A percentile compares a stretch with the other conserved stretches of the same genome.
Conservation (phyloP, 345 rosid species). For the Kernera saxatilis region DNA sequence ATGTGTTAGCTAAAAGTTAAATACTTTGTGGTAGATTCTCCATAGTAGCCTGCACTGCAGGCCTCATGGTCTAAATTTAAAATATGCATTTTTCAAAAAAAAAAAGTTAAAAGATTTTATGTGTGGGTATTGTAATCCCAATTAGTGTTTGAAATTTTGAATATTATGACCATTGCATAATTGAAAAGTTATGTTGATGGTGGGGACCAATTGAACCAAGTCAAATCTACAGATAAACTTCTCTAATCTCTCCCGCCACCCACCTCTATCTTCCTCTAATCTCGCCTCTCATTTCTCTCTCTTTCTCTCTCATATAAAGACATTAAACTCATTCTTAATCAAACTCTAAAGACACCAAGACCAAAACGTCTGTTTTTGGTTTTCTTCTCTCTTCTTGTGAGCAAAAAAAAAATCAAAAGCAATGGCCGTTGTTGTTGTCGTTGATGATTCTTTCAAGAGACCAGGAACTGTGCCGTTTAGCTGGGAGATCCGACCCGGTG, state of each 20-base stretch:
- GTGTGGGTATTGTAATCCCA: neutral
- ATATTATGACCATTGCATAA: conserved; percentile 14
- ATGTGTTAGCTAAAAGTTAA: neutral
- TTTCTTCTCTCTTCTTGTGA: neutral
- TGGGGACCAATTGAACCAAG: conserved; percentile 17
- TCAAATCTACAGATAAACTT: conserved; percentile 28
- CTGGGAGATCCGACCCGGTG: conserved; percentile 98
- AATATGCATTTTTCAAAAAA: neutral
- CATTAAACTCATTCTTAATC: conserved; percentile 13
- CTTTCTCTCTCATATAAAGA: conserved; percentile 9
- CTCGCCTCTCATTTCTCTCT: conserved; percentile 33
- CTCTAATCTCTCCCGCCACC: conserved; percentile 37
- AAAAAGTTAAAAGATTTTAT: neutral
- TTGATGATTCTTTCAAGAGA: conserved; percentile 71
- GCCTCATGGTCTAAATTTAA: neutral
- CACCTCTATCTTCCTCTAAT: conserved; percentile 31
- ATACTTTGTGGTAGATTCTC: neutral
- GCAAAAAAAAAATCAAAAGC: neutral
- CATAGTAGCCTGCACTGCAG: neutral
- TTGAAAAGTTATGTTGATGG: conserved; percentile 21
- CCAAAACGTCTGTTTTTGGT: neutral
- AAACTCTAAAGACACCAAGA: neutral
- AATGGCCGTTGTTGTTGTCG: conserved; percentile 11
- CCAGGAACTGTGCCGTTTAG: conserved; percentile 84
- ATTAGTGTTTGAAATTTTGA: neutral